phyloP scores from a whole-genome alignment of 108 stramenopile genomes.

The Pseudonitzschia multistriata region DNA sequence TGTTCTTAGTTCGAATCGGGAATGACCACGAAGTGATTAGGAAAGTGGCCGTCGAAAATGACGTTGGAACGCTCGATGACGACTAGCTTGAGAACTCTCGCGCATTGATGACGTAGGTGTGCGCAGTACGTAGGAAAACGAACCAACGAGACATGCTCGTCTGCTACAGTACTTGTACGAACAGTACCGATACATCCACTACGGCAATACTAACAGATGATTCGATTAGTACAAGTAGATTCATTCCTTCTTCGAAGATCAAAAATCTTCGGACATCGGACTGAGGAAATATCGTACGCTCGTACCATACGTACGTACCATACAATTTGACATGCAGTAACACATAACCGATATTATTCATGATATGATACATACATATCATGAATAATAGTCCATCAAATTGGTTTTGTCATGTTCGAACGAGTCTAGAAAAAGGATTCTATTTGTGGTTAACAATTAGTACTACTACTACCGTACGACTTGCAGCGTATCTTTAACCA shows the following conservation, averaged over 20 bases:
- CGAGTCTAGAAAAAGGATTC: neutral
- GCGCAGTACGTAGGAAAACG: neutral
- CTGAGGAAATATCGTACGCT: too few relatives aligned
- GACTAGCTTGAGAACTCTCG: neutral
- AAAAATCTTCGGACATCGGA: too few relatives aligned
- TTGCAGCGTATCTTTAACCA: neutral
- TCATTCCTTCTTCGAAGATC: too few relatives aligned
- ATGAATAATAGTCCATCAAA: too few relatives aligned
- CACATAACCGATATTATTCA: too few relatives aligned
- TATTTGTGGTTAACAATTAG: neutral
- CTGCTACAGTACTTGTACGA: too few relatives aligned
- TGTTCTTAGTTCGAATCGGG: constrained; percentile 1
- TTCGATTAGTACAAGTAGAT: too few relatives aligned
- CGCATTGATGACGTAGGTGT: neutral
- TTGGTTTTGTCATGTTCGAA: neutral
- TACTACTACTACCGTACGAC: neutral
- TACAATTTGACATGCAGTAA: too few relatives aligned
- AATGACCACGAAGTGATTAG: neutral
- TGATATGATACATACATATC: too few relatives aligned
- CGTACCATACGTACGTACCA: too few relatives aligned
- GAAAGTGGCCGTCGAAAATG: neutral
- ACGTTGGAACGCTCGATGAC: constrained; percentile 2
- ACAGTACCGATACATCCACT: too few relatives aligned
- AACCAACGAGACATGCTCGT: neutral
- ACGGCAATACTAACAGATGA: too few relatives aligned